Percentiles rank a stretch among this genome's conserved stretches.
These are phyloP conservation scores for Penicillium psychrofluorescens DNA, from an alignment of 495 filamentous ascomycete genomes.

Conservation along the genomic window DNA sequence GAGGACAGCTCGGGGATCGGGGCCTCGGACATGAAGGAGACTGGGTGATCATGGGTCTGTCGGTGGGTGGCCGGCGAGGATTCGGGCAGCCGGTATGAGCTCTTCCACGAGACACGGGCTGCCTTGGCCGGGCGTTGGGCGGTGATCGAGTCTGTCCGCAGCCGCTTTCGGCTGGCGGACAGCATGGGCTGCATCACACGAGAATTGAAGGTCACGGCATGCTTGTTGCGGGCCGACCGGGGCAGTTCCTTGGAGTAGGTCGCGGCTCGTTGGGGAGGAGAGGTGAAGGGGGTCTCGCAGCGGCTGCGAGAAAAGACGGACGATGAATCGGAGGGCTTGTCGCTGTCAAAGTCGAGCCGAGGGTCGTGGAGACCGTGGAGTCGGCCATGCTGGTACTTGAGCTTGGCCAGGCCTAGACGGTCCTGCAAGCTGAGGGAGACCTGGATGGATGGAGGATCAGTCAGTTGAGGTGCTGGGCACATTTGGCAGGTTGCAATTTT, in stretches of 20 bases:
- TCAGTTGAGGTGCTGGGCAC: too few species aligned
- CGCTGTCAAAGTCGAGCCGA: constrained; percentile 24
- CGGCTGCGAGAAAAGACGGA: constrained; percentile 51
- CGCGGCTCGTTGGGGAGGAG: constrained; percentile 29
- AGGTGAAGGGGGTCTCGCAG: constrained; percentile 41
- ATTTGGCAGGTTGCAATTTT: not conserved
- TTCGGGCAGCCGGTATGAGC: constrained; percentile 62
- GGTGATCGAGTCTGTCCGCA: constrained; percentile 58
- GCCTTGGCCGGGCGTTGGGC: constrained; percentile 45
- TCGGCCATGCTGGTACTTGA: constrained; percentile 86
- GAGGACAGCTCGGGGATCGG: constrained; percentile 55
- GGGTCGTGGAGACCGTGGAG: constrained; percentile 52
- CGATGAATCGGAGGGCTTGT: constrained; percentile 66
- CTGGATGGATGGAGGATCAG: constrained; percentile 45
- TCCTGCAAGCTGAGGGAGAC: constrained; percentile 87
- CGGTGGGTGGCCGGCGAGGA: constrained; percentile 63
- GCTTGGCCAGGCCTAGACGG: constrained; percentile 87
- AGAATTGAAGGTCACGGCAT: constrained; percentile 42
- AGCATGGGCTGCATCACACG: constrained; percentile 40
- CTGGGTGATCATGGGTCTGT: constrained; percentile 32
- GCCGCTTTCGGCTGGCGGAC: constrained; percentile 53
- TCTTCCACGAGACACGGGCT: constrained; percentile 63
- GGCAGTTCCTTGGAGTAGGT: constrained; percentile 41
- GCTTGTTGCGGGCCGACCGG: constrained; percentile 37
- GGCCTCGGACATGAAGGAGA: constrained; percentile 68